These are phyloP conservation scores for Beauveria sp. DNA, from an alignment of 2,329 filamentous ascomycete genomes.

Conservation along the genomic window DNA sequence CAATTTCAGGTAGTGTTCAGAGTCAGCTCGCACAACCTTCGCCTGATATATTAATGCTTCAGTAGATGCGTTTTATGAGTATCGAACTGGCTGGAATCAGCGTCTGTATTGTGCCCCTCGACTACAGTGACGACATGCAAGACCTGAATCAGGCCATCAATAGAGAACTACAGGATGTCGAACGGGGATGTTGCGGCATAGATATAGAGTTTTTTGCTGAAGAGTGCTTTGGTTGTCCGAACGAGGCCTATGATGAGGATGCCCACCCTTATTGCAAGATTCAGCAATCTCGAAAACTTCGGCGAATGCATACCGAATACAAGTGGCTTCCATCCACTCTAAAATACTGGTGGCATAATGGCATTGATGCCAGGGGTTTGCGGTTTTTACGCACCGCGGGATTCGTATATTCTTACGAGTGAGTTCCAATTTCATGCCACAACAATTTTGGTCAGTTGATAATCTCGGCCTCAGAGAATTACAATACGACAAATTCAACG, in stretches of 20 bases:
- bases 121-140: background rate
- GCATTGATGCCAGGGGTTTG: background rate
- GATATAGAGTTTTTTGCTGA: background rate
- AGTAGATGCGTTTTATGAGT: background rate
- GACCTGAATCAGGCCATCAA: background rate
- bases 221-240: background rate
- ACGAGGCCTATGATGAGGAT: background rate
- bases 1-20: background rate
- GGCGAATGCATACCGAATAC: background rate
- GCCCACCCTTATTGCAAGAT: background rate
- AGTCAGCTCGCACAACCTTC: no score
- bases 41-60: background rate
- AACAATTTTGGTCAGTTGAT: background rate
- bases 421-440: background rate
- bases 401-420: background rate
- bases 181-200: background rate
- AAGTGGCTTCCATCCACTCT: background rate
- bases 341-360: background rate
- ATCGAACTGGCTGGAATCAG: background rate
- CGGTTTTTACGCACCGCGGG: background rate
- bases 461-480: background rate
- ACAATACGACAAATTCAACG: background rate
- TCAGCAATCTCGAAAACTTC: background rate
- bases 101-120: background rate
- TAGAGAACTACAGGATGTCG: background rate